Evolutionary conservation across 2,329 filamentous ascomycete species (phyloP).

Genomic region (Venturia aucupariae): DNA sequence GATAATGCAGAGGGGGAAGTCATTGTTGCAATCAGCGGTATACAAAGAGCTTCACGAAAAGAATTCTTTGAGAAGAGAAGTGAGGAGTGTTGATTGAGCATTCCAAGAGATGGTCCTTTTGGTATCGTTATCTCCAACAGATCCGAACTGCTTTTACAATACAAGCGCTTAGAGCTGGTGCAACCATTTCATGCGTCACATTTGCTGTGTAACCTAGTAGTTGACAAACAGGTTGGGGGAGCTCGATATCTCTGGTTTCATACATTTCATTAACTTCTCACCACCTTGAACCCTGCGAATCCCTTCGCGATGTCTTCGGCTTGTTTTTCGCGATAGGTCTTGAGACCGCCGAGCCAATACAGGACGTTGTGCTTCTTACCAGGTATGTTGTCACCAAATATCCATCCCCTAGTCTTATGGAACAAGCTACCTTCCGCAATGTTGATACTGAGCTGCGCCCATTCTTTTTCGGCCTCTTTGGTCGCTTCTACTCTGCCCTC

Average conservation of each 20-base stretch:
- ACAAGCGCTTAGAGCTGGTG: neutral
- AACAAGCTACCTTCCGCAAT: neutral
- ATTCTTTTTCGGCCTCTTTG: constrained; percentile 13
- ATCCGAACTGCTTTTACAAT: neutral
- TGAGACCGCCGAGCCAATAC: neutral
- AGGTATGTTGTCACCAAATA: constrained; percentile 10
- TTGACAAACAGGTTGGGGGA: neutral
- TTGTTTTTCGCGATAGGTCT: neutral
- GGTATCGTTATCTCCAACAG: neutral
- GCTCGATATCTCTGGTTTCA: neutral
- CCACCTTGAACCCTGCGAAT: neutral
- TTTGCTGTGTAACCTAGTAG: neutral
- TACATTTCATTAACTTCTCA: neutral
- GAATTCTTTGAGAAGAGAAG: neutral
- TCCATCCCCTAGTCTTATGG: neutral
- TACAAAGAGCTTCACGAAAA: neutral
- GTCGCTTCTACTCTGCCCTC: constrained; percentile 32
- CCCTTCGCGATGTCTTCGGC: neutral
- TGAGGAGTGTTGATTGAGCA: neutral
- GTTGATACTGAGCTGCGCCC: neutral
- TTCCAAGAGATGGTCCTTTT: neutral
- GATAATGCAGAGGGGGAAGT: neutral
- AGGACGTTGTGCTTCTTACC: neutral
- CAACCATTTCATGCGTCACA: neutral
- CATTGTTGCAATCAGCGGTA: neutral